Evolutionary conservation across 1,139 yeast species (phyloP).

Genomic region (Yamadazyma triangularis): DNA sequence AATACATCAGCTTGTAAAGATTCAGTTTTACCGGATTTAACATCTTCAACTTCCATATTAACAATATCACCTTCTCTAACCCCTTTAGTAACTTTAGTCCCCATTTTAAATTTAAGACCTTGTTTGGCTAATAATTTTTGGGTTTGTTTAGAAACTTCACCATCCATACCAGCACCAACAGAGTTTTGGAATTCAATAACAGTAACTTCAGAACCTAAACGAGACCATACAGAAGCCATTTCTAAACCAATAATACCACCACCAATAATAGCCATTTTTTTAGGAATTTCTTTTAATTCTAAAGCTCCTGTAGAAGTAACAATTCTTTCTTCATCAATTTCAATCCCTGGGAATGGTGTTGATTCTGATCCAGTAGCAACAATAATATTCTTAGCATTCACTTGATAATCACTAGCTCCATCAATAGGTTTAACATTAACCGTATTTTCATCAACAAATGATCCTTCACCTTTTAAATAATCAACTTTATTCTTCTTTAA

Average conservation of each 20-base stretch:
- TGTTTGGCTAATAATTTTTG: constrained; percentile 91
- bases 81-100: constrained; percentile 87
- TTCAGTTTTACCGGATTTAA: constrained; percentile 79
- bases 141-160: constrained; percentile 83
- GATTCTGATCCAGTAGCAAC: constrained; percentile 99
- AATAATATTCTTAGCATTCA: constrained; percentile 83
- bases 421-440: constrained; percentile 82
- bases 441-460: constrained; percentile 77
- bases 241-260: constrained; percentile 99
- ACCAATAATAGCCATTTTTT: constrained; percentile 89
- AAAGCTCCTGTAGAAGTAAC: constrained; percentile 95
- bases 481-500: constrained; percentile 95
- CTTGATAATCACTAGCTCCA: constrained; percentile 59
- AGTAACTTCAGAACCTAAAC: constrained; percentile 95
- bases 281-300: constrained; percentile 82
- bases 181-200: constrained; percentile 86
- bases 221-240: constrained; percentile 97
- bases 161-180: constrained; percentile 96
- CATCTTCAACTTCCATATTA: constrained; percentile 83
- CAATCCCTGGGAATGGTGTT: constrained; percentile 98
- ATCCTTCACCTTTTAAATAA: constrained; percentile 90
- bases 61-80: constrained; percentile 85
- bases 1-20: constrained; percentile 84
- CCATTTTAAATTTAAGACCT: constrained; percentile 89
- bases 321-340: constrained; percentile 94